These are phyloP conservation scores for Ophiocordyceps camponoti-leonardi DNA, from an alignment of 2,329 filamentous ascomycete genomes.

Conservation along the genomic window DNA sequence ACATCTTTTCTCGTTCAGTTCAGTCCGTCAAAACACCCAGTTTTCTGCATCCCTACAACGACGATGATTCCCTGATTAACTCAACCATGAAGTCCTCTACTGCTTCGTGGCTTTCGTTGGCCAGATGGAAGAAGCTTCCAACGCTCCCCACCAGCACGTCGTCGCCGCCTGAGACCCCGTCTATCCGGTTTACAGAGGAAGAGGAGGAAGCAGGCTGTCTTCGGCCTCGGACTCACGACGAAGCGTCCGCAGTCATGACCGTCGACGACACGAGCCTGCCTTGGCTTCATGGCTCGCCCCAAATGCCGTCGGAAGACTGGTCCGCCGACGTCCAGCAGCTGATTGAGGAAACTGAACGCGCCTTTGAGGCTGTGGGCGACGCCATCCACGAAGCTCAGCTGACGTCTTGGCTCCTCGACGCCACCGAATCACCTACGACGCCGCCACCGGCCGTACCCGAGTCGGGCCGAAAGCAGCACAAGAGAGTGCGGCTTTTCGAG, in stretches of 20 bases:
- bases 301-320: slow-evolving; percentile 6
- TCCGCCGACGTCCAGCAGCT: slow-evolving; percentile 25
- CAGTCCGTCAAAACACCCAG: background rate
- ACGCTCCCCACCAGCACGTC: slow-evolving; percentile 3
- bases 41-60: background rate
- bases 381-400: slow-evolving; percentile 21
- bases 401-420: slow-evolving; percentile 8
- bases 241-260: background rate
- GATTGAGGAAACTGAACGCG: slow-evolving; percentile 30
- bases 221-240: background rate
- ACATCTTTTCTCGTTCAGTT: background rate
- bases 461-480: background rate
- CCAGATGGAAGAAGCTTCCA: background rate
- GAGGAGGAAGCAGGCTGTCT: background rate
- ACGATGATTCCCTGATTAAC: background rate
- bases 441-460: slow-evolving; percentile 2
- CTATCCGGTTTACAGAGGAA: background rate
- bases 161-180: background rate
- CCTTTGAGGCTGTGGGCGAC: slow-evolving; percentile 27
- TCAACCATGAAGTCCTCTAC: background rate
- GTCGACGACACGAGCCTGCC: background rate
- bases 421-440: slow-evolving; percentile 4
- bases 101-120: slow-evolving; percentile 1
- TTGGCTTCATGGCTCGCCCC: background rate
- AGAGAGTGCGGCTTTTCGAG: background rate